Conservation (phyloP, 2,329 filamentous ascomycete species). For the Beauveria sp. region DNA sequence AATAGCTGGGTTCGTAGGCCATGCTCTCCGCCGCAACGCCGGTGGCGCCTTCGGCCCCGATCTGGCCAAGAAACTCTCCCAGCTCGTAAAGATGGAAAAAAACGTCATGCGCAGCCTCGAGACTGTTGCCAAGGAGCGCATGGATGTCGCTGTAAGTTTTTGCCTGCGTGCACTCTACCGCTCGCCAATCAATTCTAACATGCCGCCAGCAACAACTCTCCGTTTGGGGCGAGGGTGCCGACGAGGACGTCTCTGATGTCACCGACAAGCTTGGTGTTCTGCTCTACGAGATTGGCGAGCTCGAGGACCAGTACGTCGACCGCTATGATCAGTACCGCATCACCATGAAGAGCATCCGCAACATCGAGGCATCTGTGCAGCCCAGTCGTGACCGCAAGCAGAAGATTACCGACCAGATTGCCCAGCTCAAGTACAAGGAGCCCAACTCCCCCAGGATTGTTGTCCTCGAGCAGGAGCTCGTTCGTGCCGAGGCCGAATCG, state of each 20-base stretch:
- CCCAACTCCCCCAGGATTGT: constrained; percentile 97
- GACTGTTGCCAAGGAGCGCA: constrained; percentile 86
- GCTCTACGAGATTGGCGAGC: constrained; percentile 96
- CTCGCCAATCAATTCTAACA: constrained; percentile 11
- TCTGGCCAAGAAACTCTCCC: constrained; percentile 92
- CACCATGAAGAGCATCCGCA: constrained; percentile 98
- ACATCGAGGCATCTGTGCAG: constrained; percentile 97
- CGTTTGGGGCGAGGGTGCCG: constrained; percentile 89
- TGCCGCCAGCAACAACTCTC: constrained; percentile 84
- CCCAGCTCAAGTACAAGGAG: constrained; percentile 99
- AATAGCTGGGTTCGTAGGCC: constrained; percentile 31
- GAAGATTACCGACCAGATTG: constrained; percentile 98
- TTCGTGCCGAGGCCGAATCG: constrained; percentile 97
- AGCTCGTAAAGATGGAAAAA: constrained; percentile 99
- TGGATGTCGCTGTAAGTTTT: constrained; percentile 87
- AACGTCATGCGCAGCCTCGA: constrained; percentile 99
- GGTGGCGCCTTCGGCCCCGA: constrained; percentile 76
- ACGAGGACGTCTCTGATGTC: constrained; percentile 97
- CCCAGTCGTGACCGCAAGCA: constrained; percentile 99
- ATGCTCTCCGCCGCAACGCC: constrained; percentile 64
- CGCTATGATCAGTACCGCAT: constrained; percentile 98
- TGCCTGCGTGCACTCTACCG: too few relatives aligned
- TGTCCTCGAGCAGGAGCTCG: constrained; percentile 95
- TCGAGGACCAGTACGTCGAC: constrained; percentile 97
- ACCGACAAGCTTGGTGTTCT: constrained; percentile 98